Conservation (phyloP, 805 yeast species). For the Nakazawaea pomicola region DNA sequence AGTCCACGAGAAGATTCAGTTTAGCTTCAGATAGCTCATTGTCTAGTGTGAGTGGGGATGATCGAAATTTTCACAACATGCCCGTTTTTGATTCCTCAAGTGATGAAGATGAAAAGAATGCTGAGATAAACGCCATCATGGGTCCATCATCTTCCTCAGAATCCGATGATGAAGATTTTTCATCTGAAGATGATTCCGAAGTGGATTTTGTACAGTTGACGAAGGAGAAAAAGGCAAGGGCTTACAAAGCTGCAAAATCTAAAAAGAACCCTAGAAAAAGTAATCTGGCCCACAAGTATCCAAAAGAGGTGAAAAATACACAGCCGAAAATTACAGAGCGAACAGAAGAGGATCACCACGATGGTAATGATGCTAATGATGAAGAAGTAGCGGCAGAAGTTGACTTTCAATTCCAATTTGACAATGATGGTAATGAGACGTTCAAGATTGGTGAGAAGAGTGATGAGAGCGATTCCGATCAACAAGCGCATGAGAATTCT, state of each 20-base stretch:
- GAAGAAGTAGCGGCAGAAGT: slow-evolving; percentile 37
- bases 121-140: slow-evolving; percentile 20
- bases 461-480: slow-evolving; percentile 10
- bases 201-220: slow-evolving; percentile 71
- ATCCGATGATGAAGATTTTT: slow-evolving; percentile 32
- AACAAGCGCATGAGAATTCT: background rate
- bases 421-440: slow-evolving; percentile 34
- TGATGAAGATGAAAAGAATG: slow-evolving; percentile 25
- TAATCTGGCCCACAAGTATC: slow-evolving; percentile 9
- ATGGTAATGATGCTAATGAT: slow-evolving; percentile 17
- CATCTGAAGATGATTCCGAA: slow-evolving; percentile 60
- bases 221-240: slow-evolving; percentile 57
- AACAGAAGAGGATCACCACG: too few relatives aligned
- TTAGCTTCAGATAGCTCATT: slow-evolving; percentile 20
- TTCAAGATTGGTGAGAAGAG: slow-evolving; percentile 17
- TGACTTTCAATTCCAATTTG: slow-evolving; percentile 36
- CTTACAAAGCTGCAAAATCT: slow-evolving; percentile 41
- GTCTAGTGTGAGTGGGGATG: slow-evolving; percentile 17
- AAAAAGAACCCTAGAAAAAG: slow-evolving; percentile 20
- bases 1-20: slow-evolving; percentile 21
- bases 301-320: too few relatives aligned
- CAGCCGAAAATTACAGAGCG: too few relatives aligned
- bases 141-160: slow-evolving; percentile 25
- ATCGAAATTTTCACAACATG: slow-evolving; percentile 19
- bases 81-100: slow-evolving; percentile 26